Base-by-base conservation (phyloP, 805 yeast genomes). In the Lachancea nothofagi region DNA sequence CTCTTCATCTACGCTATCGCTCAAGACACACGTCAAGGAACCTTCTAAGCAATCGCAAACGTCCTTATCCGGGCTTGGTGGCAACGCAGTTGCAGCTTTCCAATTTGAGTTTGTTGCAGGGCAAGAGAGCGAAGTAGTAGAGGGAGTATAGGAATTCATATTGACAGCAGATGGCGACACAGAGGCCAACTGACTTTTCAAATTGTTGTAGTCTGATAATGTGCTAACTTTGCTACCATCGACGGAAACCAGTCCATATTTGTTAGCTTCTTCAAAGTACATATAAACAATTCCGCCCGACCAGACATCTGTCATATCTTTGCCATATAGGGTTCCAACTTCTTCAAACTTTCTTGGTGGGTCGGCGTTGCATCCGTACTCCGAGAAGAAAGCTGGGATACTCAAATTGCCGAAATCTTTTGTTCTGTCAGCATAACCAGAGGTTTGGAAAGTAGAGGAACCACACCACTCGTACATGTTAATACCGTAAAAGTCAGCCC, bases 401-500 rank as follows among this genome's bases (percentile, higher is more conserved):
- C 82, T 75, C 59, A 79, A 62, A 65, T 78, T 73, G 26, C 67
- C 40, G 57, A 79, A 80, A 44, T 76, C 76, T 27, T 66, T 61
- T 30, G 85, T 78, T 65, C 78, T 71, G 43, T 60, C 69, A 44
- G 64, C 52, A 62, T 78, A 80, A 53, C 88, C 88, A 35, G 86
- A 79, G 5, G 60, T 41, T 20, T 53, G 35, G 66, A 67, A 80
- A 25, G 73, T 54, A 13, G 83, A 74, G 15, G 54, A 28, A 48
- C 86, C 86, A 68, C 87, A 80, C 88, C 88, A 80, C 66, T 78
- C 83, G 67, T 80, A 80, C 83, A 79, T 80, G 71, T 80, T 80
- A 58, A 80, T 77, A 70, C 88, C 88, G 60, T 78, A 80, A 70
- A 80, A 80, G 59, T 80, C 88, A 40, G 83, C 84, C 48, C 67